Conservation (phyloP, 768 basidiomycete species). For the Termitomyces sp. region DNA sequence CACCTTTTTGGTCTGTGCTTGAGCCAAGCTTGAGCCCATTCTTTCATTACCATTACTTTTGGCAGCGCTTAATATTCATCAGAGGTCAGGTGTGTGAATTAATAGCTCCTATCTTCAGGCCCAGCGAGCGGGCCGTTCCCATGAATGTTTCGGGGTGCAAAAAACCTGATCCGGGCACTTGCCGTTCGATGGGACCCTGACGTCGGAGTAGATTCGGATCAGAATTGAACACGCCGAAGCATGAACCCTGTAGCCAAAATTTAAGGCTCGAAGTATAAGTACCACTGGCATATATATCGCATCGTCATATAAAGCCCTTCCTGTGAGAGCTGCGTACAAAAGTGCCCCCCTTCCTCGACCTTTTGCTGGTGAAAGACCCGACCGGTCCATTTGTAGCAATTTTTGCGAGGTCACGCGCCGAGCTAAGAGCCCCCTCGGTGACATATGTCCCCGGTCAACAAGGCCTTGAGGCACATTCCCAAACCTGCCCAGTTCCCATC, state of each 20-base stretch:
- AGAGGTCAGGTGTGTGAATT: no score
- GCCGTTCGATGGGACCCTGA: neutral
- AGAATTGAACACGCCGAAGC: neutral
- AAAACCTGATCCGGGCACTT: neutral
- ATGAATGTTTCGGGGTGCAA: neutral
- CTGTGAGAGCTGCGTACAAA: neutral
- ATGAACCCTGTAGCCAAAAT: neutral
- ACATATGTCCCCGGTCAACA: constrained; percentile 1
- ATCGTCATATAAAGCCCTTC: neutral
- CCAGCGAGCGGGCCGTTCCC: neutral
- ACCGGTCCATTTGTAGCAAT: neutral
- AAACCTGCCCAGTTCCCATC: constrained; percentile 9
- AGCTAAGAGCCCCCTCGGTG: neutral
- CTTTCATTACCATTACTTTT: no score
- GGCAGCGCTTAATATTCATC: no score
- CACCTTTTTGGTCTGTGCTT: no score
- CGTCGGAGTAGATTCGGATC: neutral
- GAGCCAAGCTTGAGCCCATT: no score
- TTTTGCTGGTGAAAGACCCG: neutral
- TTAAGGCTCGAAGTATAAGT: neutral
- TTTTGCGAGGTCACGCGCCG: constrained; percentile 1
- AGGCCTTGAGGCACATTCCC: neutral
- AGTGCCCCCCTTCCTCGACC: neutral
- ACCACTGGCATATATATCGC: constrained; percentile 12
- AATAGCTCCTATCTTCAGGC: no score